Conservation (phyloP, 1,139 yeast species). For the Yamadazyma buinensis region DNA sequence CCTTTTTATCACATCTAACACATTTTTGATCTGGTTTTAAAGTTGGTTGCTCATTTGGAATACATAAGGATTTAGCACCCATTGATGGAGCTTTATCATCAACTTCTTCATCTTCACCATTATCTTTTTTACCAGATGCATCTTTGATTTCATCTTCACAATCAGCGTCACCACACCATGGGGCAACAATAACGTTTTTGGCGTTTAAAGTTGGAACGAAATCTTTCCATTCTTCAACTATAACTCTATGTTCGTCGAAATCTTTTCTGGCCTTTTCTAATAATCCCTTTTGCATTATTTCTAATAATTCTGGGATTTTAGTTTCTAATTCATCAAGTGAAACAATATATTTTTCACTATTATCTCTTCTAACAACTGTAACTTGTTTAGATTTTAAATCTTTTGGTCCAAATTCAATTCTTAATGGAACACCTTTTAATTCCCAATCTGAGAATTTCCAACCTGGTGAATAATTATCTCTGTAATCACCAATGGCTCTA, state of each 20-base stretch:
- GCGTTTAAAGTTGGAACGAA: slow-evolving; percentile 90
- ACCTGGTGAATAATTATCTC: slow-evolving; percentile 95
- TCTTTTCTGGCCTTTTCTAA: slow-evolving; percentile 75
- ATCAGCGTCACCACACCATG: slow-evolving; percentile 94
- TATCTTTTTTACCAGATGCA: slow-evolving; percentile 76
- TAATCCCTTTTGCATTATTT: slow-evolving; percentile 72
- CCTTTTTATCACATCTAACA: slow-evolving; percentile 74
- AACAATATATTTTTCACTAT: slow-evolving; percentile 68
- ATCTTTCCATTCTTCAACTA: slow-evolving; percentile 83
- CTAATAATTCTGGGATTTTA: slow-evolving; percentile 73
- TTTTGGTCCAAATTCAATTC: slow-evolving; percentile 94
- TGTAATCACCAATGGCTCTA: slow-evolving; percentile 80
- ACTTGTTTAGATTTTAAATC: slow-evolving; percentile 80
- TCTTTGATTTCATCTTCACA: slow-evolving; percentile 98
- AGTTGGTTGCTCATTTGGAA: slow-evolving; percentile 88
- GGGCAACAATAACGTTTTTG: slow-evolving; percentile 86
- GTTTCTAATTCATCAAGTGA: slow-evolving; percentile 61
- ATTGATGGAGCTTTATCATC: slow-evolving; percentile 97
- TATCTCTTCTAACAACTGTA: slow-evolving; percentile 91
- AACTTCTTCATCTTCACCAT: slow-evolving; percentile 78
- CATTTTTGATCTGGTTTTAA: slow-evolving; percentile 79
- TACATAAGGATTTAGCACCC: slow-evolving; percentile 99
- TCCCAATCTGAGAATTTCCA: slow-evolving; percentile 99
- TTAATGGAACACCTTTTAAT: slow-evolving; percentile 90
- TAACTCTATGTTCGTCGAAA: slow-evolving; percentile 78